These are phyloP conservation scores for Zea mays DNA, from an alignment of 176 grass and related monocot genomes.

Conservation along the genomic window DNA sequence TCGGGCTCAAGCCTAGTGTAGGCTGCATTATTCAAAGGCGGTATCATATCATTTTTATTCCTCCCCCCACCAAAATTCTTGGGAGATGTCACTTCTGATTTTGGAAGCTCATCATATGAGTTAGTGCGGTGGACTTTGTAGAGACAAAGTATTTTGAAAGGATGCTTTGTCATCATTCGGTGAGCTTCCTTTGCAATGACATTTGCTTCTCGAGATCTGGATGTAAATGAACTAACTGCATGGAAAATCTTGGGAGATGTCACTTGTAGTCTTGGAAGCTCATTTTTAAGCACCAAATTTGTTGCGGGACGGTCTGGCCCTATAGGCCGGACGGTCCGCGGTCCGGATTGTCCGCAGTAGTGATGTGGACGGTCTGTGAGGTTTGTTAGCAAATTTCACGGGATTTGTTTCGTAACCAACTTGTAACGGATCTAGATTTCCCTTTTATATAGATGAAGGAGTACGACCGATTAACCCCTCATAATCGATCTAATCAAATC, in stretches of 20 bases:
- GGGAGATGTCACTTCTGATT: constrained; percentile 40
- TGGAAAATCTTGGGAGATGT: constrained; percentile 22
- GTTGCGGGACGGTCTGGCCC: too few relatives aligned
- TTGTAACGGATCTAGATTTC: too few relatives aligned
- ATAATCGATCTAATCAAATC: too few relatives aligned
- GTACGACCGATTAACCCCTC: too few relatives aligned
- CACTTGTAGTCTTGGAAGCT: too few relatives aligned
- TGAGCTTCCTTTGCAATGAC: constrained; percentile 8
- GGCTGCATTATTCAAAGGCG: constrained; percentile 55
- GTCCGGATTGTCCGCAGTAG: too few relatives aligned
- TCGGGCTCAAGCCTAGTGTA: constrained; percentile 43
- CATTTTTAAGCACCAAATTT: too few relatives aligned
- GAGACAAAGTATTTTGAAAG: constrained; percentile 36
- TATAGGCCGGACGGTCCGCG: too few relatives aligned
- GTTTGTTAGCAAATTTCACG: too few relatives aligned
- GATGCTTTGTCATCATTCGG: neutral
- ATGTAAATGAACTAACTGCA: constrained; percentile 5
- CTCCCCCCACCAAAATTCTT: constrained; percentile 41
- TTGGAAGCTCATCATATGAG: constrained; percentile 41
- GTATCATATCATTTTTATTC: constrained; percentile 53
- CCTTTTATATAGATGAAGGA: too few relatives aligned
- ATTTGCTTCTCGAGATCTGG: constrained; percentile 6
- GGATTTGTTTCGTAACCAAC: too few relatives aligned
- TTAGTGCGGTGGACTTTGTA: constrained; percentile 33
- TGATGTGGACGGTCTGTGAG: too few relatives aligned